Evolutionary conservation across 495 filamentous ascomycete genomes (phyloP).

Genomic region (Penicillium atrosanguineum): DNA sequence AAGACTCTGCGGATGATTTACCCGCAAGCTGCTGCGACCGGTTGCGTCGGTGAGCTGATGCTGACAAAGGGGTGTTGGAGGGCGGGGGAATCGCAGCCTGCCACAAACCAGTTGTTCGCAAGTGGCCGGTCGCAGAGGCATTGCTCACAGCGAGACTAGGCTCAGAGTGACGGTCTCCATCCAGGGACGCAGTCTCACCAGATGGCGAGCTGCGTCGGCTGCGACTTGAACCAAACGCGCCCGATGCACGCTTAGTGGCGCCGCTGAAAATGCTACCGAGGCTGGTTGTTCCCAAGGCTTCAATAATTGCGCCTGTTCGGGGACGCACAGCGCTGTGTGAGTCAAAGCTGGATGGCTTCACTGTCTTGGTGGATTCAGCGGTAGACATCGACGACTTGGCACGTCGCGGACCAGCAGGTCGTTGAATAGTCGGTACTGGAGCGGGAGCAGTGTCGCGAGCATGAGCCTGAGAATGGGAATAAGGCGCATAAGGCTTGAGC

Average conservation of each 20-base stretch:
- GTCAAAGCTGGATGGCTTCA: slow-evolving; percentile 44
- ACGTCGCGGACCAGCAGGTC: slow-evolving; percentile 48
- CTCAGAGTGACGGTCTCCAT: slow-evolving; percentile 61
- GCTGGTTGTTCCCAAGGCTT: slow-evolving; percentile 46
- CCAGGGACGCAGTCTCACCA: slow-evolving; percentile 54
- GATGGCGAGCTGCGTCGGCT: slow-evolving; percentile 51
- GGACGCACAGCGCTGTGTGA: slow-evolving; percentile 31
- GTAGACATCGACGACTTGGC: slow-evolving; percentile 59
- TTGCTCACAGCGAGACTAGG: slow-evolving; percentile 61
- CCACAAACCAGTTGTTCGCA: slow-evolving; percentile 50
- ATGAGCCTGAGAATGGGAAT: no score
- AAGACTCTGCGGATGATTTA: slow-evolving; percentile 43
- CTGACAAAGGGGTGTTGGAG: slow-evolving; percentile 13
- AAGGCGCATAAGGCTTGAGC: slow-evolving; percentile 17
- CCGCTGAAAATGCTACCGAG: slow-evolving; percentile 58
- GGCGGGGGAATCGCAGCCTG: slow-evolving; percentile 27
- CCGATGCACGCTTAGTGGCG: slow-evolving; percentile 48
- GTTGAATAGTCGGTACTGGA: slow-evolving; percentile 34
- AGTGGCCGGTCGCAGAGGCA: slow-evolving; percentile 59
- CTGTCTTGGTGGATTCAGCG: slow-evolving; percentile 59
- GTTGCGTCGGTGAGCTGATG: slow-evolving; percentile 33
- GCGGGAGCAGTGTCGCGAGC: slow-evolving; percentile 27
- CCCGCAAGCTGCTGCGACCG: slow-evolving; percentile 37
- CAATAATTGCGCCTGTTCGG: slow-evolving; percentile 44
- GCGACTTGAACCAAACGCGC: slow-evolving; percentile 47